A percentile compares a stretch with the other conserved stretches of the same genome.
phyloP scores from a whole-genome alignment of 2,329 filamentous ascomycete genomes.

The Monosporascus ibericus region DNA sequence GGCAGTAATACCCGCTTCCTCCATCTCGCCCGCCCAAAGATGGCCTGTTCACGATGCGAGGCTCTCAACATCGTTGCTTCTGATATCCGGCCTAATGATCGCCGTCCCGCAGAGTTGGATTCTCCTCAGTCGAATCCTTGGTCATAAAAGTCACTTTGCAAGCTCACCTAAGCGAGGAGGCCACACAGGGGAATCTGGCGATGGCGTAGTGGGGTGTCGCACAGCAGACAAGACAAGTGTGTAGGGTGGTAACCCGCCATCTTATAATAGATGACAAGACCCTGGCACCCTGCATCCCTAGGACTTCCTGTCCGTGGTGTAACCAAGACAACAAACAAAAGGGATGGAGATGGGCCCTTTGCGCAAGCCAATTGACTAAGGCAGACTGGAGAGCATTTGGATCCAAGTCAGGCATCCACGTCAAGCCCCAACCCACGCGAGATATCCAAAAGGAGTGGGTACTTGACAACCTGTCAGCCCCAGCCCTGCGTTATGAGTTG shows the following conservation, averaged over 20 bases:
- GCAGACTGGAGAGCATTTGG: too few relatives aligned
- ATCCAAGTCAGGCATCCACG: too few relatives aligned
- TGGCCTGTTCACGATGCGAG: constrained; percentile 43
- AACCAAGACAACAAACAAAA: background rate
- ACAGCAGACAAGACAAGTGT: background rate
- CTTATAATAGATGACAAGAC: background rate
- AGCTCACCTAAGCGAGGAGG: background rate
- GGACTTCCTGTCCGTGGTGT: background rate
- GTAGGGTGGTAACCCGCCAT: background rate
- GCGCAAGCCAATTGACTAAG: too few relatives aligned
- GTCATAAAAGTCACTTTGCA: background rate
- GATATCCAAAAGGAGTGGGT: background rate
- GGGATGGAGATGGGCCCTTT: background rate
- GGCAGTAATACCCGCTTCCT: constrained; percentile 40
- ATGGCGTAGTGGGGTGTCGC: background rate
- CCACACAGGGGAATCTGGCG: background rate
- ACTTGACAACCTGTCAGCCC: background rate
- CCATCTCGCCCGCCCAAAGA: constrained; percentile 49
- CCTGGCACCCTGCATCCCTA: background rate
- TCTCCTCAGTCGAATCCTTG: background rate
- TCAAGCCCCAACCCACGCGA: too few relatives aligned
- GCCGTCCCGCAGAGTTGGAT: background rate
- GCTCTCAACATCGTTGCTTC: constrained; percentile 25
- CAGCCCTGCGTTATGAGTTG: background rate
- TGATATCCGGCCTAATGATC: background rate